Percentiles rank a stretch among this genome's conserved stretches.
Conservation (phyloP, 2,329 filamentous ascomycete genomes). For the Exophiala calicioides region DNA sequence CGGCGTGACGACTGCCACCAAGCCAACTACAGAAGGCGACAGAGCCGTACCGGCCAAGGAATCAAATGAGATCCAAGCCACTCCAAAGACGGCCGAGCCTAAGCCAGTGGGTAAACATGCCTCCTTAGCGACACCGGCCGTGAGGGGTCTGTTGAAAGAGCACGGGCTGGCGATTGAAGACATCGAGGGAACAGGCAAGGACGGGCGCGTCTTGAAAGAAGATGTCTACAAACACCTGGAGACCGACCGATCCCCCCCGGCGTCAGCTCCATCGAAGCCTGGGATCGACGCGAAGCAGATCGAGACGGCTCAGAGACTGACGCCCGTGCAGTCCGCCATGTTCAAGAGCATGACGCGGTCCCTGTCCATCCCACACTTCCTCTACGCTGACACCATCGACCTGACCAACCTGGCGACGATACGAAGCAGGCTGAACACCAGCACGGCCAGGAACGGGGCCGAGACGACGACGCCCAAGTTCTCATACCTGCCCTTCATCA, state of each 20-base stretch:
- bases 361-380: slow-evolving; percentile 87
- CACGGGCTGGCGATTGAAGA: slow-evolving; percentile 74
- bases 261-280: slow-evolving; percentile 38
- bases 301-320: slow-evolving; percentile 71
- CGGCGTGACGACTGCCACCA: slow-evolving; percentile 41
- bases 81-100: slow-evolving; percentile 2
- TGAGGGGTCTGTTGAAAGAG: slow-evolving; percentile 83
- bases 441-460: no score
- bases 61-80: slow-evolving; percentile 21
- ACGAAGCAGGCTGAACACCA: slow-evolving; percentile 74
- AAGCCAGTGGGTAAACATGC: slow-evolving; percentile 57
- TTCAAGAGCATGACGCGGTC: slow-evolving; percentile 97
- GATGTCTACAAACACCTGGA: slow-evolving; percentile 77
- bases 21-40: slow-evolving; percentile 13
- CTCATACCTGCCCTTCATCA: slow-evolving; percentile 89
- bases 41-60: slow-evolving; percentile 45
- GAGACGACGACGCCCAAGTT: slow-evolving; percentile 61
- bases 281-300: slow-evolving; percentile 53
- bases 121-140: slow-evolving; percentile 83
- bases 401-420: slow-evolving; percentile 73
- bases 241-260: slow-evolving; percentile 43
- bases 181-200: slow-evolving; percentile 81
- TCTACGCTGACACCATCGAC: slow-evolving; percentile 89
- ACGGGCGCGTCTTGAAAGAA: slow-evolving; percentile 88
- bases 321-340: slow-evolving; percentile 85